Conservation (phyloP, 352 stramenopile species). For the Phytophthora nicotianae region DNA sequence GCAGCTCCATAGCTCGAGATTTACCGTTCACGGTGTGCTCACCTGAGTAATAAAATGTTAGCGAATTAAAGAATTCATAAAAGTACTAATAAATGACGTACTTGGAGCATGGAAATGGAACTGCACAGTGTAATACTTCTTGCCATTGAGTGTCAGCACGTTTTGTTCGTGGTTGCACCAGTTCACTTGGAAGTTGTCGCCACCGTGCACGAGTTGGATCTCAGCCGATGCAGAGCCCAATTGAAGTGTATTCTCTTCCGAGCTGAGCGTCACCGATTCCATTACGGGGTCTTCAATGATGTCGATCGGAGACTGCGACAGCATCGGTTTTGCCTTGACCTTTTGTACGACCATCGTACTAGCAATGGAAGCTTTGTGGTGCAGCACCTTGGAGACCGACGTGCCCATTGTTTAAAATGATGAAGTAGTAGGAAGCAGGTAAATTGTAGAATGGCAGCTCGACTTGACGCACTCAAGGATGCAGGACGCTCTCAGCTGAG, state of each 20-base stretch:
- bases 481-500: neutral
- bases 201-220: constrained; percentile 42
- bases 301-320: constrained; percentile 60
- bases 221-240: constrained; percentile 36
- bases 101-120: constrained; percentile 76
- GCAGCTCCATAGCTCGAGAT: constrained; percentile 60
- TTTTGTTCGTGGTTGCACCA: constrained; percentile 51
- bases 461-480: neutral
- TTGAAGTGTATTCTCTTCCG: constrained; percentile 24
- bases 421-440: neutral
- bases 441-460: constrained; percentile 19
- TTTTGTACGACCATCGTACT: constrained; percentile 1
- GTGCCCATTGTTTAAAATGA: constrained; percentile 16
- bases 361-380: constrained; percentile 6
- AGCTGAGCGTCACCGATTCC: constrained; percentile 25
- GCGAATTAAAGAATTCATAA: neutral
- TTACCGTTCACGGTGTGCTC: constrained; percentile 75
- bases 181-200: constrained; percentile 59
- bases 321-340: constrained; percentile 12
- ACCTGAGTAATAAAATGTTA: constrained; percentile 30
- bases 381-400: constrained; percentile 20
- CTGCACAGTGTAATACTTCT: constrained; percentile 61
- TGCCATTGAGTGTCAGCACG: constrained; percentile 50
- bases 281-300: constrained; percentile 39
- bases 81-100: constrained; percentile 30